Percentiles rank a stretch among this genome's conserved stretches.
phyloP scores from a whole-genome alignment of 129 eudicot genomes.

The Gnaphalium uliginosum region DNA sequence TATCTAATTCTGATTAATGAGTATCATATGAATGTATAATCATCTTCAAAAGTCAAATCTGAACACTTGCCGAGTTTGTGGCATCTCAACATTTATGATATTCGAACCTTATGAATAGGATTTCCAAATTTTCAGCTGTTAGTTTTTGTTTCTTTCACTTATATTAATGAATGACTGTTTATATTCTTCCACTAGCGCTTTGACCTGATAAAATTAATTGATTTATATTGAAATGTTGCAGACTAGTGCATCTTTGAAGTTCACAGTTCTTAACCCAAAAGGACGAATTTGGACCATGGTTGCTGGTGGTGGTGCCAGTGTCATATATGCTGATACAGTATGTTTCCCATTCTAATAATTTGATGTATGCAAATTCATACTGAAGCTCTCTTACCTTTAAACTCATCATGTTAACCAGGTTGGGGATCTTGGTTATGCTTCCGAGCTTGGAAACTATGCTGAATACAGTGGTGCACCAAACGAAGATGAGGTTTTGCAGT shows the following conservation, averaged over 20 bases:
- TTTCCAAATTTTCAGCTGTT: neutral
- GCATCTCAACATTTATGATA: neutral
- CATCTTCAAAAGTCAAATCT: neutral
- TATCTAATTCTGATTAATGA: neutral
- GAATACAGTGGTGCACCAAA: slow-evolving; percentile 99
- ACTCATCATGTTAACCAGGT: slow-evolving; percentile 48
- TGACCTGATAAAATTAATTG: neutral
- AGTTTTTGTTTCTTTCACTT: neutral
- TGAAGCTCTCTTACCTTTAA: neutral
- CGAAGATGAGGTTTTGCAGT: slow-evolving; percentile 98
- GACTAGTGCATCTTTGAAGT: slow-evolving; percentile 99
- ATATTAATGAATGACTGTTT: neutral
- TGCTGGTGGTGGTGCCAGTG: slow-evolving; percentile 99
- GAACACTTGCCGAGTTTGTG: neutral
- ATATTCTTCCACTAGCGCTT: neutral
- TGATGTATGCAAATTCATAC: neutral
- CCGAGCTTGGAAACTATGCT: slow-evolving; percentile 98
- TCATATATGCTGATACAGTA: slow-evolving; percentile 98
- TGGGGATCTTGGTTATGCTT: slow-evolving; percentile 98
- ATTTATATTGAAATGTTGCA: slow-evolving; percentile 37
- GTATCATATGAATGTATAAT: neutral
- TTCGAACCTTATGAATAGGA: neutral
- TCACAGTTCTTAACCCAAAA: slow-evolving; percentile 95
- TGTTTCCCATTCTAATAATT: slow-evolving; percentile 22
- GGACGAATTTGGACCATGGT: slow-evolving; percentile 99